A percentile compares a stretch with the other conserved stretches of the same genome.
These are phyloP conservation scores for Kalmanozyma brasiliensis DNA, from an alignment of 1,284 basidiomycete species.

Conservation along the genomic window DNA sequence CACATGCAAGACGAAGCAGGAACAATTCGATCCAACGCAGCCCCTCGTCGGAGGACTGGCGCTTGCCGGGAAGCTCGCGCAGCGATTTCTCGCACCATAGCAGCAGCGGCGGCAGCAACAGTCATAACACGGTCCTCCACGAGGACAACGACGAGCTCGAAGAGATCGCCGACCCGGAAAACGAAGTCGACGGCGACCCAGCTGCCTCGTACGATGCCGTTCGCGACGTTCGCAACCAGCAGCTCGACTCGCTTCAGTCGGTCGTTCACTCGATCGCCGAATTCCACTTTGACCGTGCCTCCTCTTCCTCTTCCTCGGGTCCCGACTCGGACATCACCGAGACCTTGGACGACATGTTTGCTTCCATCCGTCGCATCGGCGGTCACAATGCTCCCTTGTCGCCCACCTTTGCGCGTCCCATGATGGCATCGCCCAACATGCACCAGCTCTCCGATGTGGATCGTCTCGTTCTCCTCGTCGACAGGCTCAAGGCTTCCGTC, in stretches of 20 bases:
- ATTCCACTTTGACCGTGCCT: constrained; percentile 11
- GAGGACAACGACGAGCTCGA: constrained; percentile 31
- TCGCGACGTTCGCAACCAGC: constrained; percentile 29
- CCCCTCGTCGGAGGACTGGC: constrained; percentile 5
- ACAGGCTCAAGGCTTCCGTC: constrained; percentile 12
- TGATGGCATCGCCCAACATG: background rate
- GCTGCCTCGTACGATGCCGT: constrained; percentile 15
- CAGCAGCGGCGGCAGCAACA: constrained; percentile 3
- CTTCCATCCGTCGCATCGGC: constrained; percentile 32
- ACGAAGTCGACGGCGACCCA: constrained; percentile 6
- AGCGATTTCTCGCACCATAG: background rate
- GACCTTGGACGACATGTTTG: constrained; percentile 41
- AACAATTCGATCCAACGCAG: constrained; percentile 16
- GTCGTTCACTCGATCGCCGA: constrained; percentile 37
- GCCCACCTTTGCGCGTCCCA: constrained; percentile 20
- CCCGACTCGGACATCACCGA: constrained; percentile 20
- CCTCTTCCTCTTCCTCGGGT: background rate
- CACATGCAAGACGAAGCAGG: constrained; percentile 18
- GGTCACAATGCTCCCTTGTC: constrained; percentile 37
- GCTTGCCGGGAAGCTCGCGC: constrained; percentile 5
- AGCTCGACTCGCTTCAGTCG: constrained; percentile 32
- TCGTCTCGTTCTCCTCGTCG: constrained; percentile 37
- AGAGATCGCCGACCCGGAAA: constrained; percentile 33
- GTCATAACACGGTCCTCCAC: constrained; percentile 1
- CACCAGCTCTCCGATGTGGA: constrained; percentile 25